Evolutionary conservation across 257 asterid genomes (phyloP), one percentile per base, ranked within the genome.

Genomic region (Handroanthus guayacan): DNA sequence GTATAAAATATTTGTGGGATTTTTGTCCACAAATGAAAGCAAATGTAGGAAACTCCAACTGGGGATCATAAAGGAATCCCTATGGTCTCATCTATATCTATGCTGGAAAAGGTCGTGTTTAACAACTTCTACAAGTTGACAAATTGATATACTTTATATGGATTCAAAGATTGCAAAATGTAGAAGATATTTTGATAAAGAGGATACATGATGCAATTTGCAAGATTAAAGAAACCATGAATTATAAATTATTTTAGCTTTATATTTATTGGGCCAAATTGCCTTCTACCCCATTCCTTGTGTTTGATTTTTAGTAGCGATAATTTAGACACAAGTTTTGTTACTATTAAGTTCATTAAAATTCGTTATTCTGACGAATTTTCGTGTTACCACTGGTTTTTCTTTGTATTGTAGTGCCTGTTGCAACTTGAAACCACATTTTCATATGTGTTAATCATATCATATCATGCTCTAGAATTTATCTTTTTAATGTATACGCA

Each of bases 121-220:
- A 71, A 31, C 8, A 43, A 62, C 16, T 57, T 18, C 38, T 20
- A 18, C 77, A 77, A 82, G 63, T 66, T 36, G 71, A 11, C 75
- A 76, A 75, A 31, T 67, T 66, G 78, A n/a, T 6, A 9, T 36
- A n/a, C 67, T 65, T 41, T 3, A 44, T 65, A 25, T 25, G 0
- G 1, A 25, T 25, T 25, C 31, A 25, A 25, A 25, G 31, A 25
- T 25, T 25, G 31, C 31, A 25, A 25, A 25, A 25, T 25, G 31
- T 25, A 25, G 31, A 25, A 25, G 31, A 25, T 25, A 25, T 41
- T 8, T 2, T 41, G 14, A 47, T 47, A 43, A 43, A 43, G 14
- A 11, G 14, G 14, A 47, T 9, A 47, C 31, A 25, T 25, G 31
- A 47, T 47, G 52, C 52, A 47, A 47, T 47, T 47, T 47, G 52